Conservation (phyloP, 257 asterid species). For the Solanum habrochaites region DNA sequence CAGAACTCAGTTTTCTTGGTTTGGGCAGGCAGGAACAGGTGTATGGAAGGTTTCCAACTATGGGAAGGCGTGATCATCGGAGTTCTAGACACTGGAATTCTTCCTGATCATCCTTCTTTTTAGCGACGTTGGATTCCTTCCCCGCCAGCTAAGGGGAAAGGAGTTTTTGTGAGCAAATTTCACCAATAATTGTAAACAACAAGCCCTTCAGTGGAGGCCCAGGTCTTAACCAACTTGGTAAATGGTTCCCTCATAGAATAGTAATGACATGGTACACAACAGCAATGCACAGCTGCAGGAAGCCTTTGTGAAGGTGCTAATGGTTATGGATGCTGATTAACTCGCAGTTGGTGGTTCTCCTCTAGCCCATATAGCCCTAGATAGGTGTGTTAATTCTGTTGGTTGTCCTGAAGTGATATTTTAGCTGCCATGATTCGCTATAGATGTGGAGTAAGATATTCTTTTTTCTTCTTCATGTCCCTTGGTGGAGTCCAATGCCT, state of each 20-base stretch:
- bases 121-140: not conserved
- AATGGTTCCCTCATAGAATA: constrained; percentile 10
- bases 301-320: constrained; percentile 36
- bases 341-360: constrained; percentile 45
- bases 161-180: constrained; percentile 22
- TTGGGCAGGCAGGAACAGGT: too few relatives aligned
- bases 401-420: constrained; percentile 14
- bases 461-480: too few relatives aligned
- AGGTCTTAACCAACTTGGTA: not conserved
- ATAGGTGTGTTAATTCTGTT: constrained; percentile 6
- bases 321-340: constrained; percentile 31
- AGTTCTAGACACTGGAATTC: constrained; percentile 8
- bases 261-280: constrained; percentile 41
- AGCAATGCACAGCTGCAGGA: constrained; percentile 41
- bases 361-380: constrained; percentile 43
- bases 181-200: constrained; percentile 19
- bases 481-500: too few relatives aligned
- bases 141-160: constrained; percentile 29
- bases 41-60: too few relatives aligned
- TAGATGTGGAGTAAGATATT: too few relatives aligned
- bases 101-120: constrained; percentile 6
- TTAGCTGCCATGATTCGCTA: constrained; percentile 40
- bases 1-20: constrained; percentile 23
- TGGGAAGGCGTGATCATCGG: too few relatives aligned
- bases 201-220: constrained; percentile 48